These are phyloP conservation scores for Stentor coeruleus DNA, from an alignment of 73 alveolate genomes.

Conservation along the genomic window DNA sequence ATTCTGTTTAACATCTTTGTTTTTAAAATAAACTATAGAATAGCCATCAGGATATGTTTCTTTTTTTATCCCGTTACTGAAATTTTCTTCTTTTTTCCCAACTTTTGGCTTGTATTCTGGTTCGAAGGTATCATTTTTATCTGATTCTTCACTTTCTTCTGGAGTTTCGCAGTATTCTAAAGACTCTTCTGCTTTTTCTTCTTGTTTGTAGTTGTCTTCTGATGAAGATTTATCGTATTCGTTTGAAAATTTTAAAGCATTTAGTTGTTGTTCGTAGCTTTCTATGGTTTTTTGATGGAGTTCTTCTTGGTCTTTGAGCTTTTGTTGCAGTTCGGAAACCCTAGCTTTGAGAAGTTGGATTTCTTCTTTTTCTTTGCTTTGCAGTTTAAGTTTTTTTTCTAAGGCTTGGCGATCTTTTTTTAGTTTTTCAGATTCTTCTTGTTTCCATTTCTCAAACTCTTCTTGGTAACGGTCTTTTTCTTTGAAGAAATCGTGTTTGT, in stretches of 20 bases:
- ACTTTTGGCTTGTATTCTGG: no score
- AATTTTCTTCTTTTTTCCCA: constrained; percentile 26
- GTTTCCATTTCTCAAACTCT: not conserved
- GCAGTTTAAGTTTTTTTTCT: not conserved
- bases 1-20: constrained; percentile 73
- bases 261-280: no score
- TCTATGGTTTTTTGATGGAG: no score
- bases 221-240: no score
- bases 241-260: no score
- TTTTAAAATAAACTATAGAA: constrained; percentile 65
- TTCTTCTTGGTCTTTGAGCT: no score
- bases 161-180: no score
- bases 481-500: not conserved
- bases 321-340: no score
- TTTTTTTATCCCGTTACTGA: constrained; percentile 42
- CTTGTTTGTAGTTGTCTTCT: no score
- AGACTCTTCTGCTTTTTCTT: no score
- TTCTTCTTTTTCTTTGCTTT: not conserved
- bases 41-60: constrained; percentile 54
- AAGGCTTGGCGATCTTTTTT: not conserved
- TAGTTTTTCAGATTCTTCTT: not conserved
- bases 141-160: no score
- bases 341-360: not conserved
- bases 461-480: not conserved
- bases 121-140: no score